Percentiles rank a stretch among this genome's conserved stretches.
These are phyloP conservation scores for Claviceps paspali DNA, from an alignment of 2,329 filamentous ascomycete species.

Conservation along the genomic window DNA sequence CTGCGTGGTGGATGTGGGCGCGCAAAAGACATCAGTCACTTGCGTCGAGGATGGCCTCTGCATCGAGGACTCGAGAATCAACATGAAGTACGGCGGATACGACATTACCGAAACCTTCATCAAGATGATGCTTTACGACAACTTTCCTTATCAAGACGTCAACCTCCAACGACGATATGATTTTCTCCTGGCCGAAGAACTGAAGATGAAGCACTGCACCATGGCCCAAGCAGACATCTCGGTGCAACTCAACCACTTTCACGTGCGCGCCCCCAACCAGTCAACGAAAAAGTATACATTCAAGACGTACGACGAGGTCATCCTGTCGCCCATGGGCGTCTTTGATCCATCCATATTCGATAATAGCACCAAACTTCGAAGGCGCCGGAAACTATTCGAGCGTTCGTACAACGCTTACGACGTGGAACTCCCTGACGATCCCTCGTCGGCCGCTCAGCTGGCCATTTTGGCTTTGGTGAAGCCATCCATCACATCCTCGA, in stretches of 20 bases:
- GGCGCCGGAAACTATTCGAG: slow-evolving; percentile 67
- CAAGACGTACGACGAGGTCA: slow-evolving; percentile 93
- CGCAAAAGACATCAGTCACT: slow-evolving; percentile 92
- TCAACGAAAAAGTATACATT: slow-evolving; percentile 88
- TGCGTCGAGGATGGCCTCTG: slow-evolving; percentile 95
- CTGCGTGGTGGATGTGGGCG: slow-evolving; percentile 91
- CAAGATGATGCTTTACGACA: slow-evolving; percentile 95
- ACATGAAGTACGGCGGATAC: slow-evolving; percentile 82
- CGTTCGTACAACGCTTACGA: slow-evolving; percentile 92
- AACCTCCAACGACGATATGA: slow-evolving; percentile 84
- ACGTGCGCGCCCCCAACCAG: slow-evolving; percentile 74
- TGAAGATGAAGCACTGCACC: slow-evolving; percentile 87
- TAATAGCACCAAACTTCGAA: slow-evolving; percentile 60
- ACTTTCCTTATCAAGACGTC: slow-evolving; percentile 91
- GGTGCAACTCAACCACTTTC: slow-evolving; percentile 78
- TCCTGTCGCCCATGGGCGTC: slow-evolving; percentile 88
- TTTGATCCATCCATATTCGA: slow-evolving; percentile 84
- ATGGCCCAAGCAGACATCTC: slow-evolving; percentile 82
- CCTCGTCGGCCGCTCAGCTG: slow-evolving; percentile 68
- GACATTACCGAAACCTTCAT: slow-evolving; percentile 91
- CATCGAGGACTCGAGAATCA: slow-evolving; percentile 85
- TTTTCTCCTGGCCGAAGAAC: slow-evolving; percentile 82
- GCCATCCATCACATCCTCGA: slow-evolving; percentile 34
- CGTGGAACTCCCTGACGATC: slow-evolving; percentile 73
- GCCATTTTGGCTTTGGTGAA: slow-evolving; percentile 45